Evolutionary conservation across 1,284 basidiomycete genomes (phyloP).

Genomic region (Thelephora terrestris): DNA sequence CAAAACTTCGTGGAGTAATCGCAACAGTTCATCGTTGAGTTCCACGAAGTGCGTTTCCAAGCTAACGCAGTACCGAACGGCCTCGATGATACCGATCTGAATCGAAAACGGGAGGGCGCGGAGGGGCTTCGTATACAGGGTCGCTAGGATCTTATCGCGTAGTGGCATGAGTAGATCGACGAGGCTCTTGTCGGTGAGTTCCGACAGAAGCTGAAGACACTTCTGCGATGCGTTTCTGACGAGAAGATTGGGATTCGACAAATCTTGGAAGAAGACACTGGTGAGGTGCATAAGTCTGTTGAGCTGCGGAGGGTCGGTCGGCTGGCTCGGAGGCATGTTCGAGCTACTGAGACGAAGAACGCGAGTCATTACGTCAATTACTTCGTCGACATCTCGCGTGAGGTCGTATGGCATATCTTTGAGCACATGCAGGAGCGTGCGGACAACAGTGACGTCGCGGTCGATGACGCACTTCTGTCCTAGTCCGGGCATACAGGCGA

Average conservation of each 20-base stretch:
- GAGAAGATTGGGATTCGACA: constrained; percentile 80
- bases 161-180: constrained; percentile 79
- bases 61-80: constrained; percentile 86
- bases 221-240: constrained; percentile 82
- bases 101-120: constrained; percentile 91
- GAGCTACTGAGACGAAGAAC: constrained; percentile 70
- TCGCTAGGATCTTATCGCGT: constrained; percentile 79
- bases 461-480: constrained; percentile 80
- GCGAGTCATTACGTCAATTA: constrained; percentile 69
- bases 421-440: constrained; percentile 86
- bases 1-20: constrained; percentile 89
- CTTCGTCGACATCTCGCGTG: constrained; percentile 73
- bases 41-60: constrained; percentile 82
- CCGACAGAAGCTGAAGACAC: constrained; percentile 75
- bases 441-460: constrained; percentile 84
- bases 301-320: constrained; percentile 14
- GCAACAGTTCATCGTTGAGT: constrained; percentile 85
- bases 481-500: constrained; percentile 63
- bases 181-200: constrained; percentile 64
- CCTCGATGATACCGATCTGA: constrained; percentile 98
- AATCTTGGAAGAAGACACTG: constrained; percentile 83
- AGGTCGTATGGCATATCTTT: constrained; percentile 94
- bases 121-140: constrained; percentile 96
- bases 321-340: constrained; percentile 32
- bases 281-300: constrained; percentile 57